Base-by-base conservation (phyloP, 495 filamentous ascomycete genomes). In the Peziza echinospora region DNA sequence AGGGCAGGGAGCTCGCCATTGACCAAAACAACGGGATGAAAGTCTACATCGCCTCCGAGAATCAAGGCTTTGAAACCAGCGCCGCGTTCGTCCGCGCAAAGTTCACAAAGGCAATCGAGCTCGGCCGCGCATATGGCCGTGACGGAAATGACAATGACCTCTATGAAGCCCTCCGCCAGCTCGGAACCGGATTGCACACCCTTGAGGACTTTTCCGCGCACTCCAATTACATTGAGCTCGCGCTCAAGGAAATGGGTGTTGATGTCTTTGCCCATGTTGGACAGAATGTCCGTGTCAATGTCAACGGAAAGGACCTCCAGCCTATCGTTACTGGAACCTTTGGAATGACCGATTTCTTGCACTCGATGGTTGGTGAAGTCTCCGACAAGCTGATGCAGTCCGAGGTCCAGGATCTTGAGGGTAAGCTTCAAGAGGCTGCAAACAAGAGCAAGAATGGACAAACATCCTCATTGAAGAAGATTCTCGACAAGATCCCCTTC, bases 181-280 rank as follows among this genome's bases (percentile, higher is more conserved):
- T 93, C 44, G 85, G 85, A 17, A 93, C 85, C 34, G 85, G 78
- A 3, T 68, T 81, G 44, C 85, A 93, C 65, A 91, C 84, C 51
- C 64, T 93, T n/a, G 85, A 93, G 68, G 84, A 93, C 56, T 93
- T 74, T 63, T 77, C 83, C 13, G 85, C 85, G 34, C 85, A 92
- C 60, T 89, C 82, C 47, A 93, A 93, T 64, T 93, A 91, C 58
- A 71, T 66, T 0, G 85, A 93, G 58, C 73, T 93, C 24, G 80
- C 78, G 37, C 67, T 93, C 26, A 82, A 85, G 51, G 83, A 92
- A 59, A 55, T 92, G 49, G 82, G 82, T 30, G 62, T 62, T 2
- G 70, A 75, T 43, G 63, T 89, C 34, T 93, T 93, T 59, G 81
- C 85, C 19, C 83, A 91, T 57, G 82, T 91, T 47, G 85, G 84